A percentile compares a stretch with the other conserved stretches of the same genome.
Evolutionary conservation across 176 grass and related monocot genomes (phyloP).

Genomic region (Puccinellia tenuiflora): DNA sequence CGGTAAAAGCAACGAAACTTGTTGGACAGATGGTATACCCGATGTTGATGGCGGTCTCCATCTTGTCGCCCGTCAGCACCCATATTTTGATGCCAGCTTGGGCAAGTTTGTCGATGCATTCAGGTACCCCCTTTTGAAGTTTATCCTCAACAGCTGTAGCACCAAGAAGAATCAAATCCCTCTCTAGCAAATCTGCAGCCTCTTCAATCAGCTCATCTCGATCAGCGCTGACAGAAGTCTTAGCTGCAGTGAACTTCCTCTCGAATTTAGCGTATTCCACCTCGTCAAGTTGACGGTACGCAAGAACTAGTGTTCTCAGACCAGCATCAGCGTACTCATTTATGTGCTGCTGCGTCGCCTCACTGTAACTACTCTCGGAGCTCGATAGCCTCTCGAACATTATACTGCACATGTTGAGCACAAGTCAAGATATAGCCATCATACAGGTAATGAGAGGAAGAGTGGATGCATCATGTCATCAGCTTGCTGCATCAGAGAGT

Average conservation of each 20-base stretch:
- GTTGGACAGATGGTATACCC: slow-evolving; percentile 33
- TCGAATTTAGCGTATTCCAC: slow-evolving; percentile 60
- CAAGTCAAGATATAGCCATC: slow-evolving; percentile 13
- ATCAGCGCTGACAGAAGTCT: slow-evolving; percentile 61
- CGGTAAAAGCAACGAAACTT: neutral
- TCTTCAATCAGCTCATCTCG: slow-evolving; percentile 76
- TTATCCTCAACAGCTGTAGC: slow-evolving; percentile 91
- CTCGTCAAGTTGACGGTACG: slow-evolving; percentile 62
- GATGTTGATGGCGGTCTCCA: slow-evolving; percentile 97
- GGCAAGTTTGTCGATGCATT: slow-evolving; percentile 93
- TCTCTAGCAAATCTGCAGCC: slow-evolving; percentile 59
- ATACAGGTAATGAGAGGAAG: neutral
- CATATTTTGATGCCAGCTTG: slow-evolving; percentile 98
- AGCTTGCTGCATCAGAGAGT: neutral
- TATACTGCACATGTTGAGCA: slow-evolving; percentile 43
- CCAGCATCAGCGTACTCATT: slow-evolving; percentile 84
- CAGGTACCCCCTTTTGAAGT: slow-evolving; percentile 90
- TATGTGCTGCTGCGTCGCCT: slow-evolving; percentile 76
- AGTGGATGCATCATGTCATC: neutral
- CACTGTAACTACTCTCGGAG: slow-evolving; percentile 32
- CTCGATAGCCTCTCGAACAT: slow-evolving; percentile 77
- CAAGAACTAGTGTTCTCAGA: slow-evolving; percentile 80
- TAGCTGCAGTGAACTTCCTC: slow-evolving; percentile 51
- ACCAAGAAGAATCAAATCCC: slow-evolving; percentile 73
- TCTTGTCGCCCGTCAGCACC: slow-evolving; percentile 94